Evolutionary conservation across 495 filamentous ascomycete species (phyloP), one percentile per base, ranked within the genome.

Genomic region (Podospora australis): DNA sequence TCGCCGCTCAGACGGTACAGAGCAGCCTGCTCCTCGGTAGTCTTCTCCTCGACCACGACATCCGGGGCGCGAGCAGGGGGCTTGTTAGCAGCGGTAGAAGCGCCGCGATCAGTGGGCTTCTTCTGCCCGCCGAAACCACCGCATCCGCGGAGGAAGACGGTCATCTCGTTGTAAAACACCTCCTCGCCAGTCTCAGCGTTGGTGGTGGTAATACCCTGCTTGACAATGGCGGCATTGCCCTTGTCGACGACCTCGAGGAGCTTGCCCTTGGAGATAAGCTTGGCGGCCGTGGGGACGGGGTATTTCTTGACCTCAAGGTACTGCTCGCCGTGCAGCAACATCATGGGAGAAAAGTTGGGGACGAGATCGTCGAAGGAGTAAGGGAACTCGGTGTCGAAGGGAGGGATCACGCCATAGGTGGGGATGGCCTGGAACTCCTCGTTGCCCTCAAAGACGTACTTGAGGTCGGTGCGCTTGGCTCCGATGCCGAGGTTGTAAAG

Each of bases 321-420:
- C 71, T 98, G 92, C 73, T 98, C 92, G 59, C 92, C 92, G 75
- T 98, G 92, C 16, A 98, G 83, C 42, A 98, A 81, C 90, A 97
- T 96, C 94, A 96, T 98, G 53, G 90, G 91, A 4, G 79, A 86
- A 78, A 95, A 98, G 72, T 97, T 88, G 61, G 89, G 88, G 34
- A 97, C 82, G 52, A 98, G 72, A 20, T 95, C 87, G 52, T 82
- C 77, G 54, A 91, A 72, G 71, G 72, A 79, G 75, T 83, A 98
- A 44, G 94, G 88, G 42, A 78, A 73, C 51, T 82, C 74, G 55
- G 90, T 83, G 73, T 86, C 84, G 72, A 98, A 97, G 64, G 81
- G 84, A 14, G 92, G 94, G 62, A 98, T 79, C 44, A 97, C 94
- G 67, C 89, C 92, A 67, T 86, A 98, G 24, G 90, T 95, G 32